Evolutionary conservation across 805 yeast species (phyloP).

Genomic region (Barnettozyma botsteinii): DNA sequence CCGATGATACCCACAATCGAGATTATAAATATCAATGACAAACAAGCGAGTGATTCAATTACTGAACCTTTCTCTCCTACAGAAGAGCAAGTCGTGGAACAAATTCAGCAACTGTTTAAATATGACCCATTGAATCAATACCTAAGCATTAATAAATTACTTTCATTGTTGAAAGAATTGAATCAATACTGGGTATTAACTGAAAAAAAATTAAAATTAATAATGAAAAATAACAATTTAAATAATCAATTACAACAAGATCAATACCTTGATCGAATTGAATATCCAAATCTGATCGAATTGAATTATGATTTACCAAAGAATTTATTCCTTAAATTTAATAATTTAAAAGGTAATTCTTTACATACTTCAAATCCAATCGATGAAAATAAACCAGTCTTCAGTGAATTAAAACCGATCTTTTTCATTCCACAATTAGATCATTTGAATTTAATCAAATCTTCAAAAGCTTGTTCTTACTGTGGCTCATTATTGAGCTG

Average conservation of each 20-base stretch:
- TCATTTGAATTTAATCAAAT: constrained; percentile 48
- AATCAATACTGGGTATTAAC: constrained; percentile 61
- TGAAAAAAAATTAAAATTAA: constrained; percentile 47
- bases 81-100: constrained; percentile 32
- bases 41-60: constrained; percentile 6
- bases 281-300: constrained; percentile 29
- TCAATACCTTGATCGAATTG: constrained; percentile 49
- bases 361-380: constrained; percentile 46
- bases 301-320: constrained; percentile 36
- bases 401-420: constrained; percentile 57
- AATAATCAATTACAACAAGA: constrained; percentile 36
- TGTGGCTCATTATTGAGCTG: constrained; percentile 44
- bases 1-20: constrained; percentile 22
- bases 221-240: constrained; percentile 54
- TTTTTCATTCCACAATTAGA: constrained; percentile 64
- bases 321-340: constrained; percentile 40
- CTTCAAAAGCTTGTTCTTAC: constrained; percentile 64
- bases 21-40: constrained; percentile 28
- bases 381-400: constrained; percentile 45
- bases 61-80: constrained; percentile 23
- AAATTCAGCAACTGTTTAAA: constrained; percentile 62
- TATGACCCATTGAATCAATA: constrained; percentile 58
- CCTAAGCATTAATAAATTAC: constrained; percentile 49
- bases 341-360: constrained; percentile 55
- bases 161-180: constrained; percentile 40